Evolutionary conservation across 176 grass and related monocot species (phyloP).

Genomic region (Carex scoparia): DNA sequence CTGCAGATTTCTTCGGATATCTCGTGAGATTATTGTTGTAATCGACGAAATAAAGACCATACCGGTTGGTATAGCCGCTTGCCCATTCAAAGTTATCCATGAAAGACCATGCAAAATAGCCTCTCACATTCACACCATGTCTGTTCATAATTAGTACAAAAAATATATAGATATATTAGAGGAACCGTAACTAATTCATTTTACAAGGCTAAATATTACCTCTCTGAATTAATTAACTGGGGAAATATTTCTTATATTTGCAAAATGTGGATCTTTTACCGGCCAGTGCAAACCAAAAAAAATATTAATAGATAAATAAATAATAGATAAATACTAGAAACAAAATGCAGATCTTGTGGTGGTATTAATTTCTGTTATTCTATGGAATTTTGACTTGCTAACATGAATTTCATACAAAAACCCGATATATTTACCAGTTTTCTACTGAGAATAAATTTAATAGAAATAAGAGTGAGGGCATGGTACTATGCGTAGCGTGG

Average conservation of each 20-base stretch:
- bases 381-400: background rate
- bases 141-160: constrained; percentile 6
- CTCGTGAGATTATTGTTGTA: constrained; percentile 1
- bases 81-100: constrained; percentile 77
- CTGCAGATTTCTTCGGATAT: background rate
- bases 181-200: background rate
- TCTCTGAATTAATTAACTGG: background rate
- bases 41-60: constrained; percentile 45
- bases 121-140: constrained; percentile 44
- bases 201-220: background rate
- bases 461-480: too few species aligned
- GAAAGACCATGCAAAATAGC: constrained; percentile 54
- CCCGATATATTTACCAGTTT: too few species aligned
- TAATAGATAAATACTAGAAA: background rate
- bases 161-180: background rate
- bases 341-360: background rate
- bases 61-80: constrained; percentile 34
- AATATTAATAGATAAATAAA: too few species aligned
- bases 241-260: background rate
- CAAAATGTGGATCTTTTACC: background rate
- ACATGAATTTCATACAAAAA: background rate
- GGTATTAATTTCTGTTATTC: background rate
- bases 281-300: background rate
- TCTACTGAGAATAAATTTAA: too few species aligned
- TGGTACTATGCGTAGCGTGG: too few species aligned